A percentile compares a stretch with the other conserved stretches of the same genome.
Evolutionary conservation across 371 early-diverging fungal genomes (phyloP).

Genomic region (Apophysomyces elegans): DNA sequence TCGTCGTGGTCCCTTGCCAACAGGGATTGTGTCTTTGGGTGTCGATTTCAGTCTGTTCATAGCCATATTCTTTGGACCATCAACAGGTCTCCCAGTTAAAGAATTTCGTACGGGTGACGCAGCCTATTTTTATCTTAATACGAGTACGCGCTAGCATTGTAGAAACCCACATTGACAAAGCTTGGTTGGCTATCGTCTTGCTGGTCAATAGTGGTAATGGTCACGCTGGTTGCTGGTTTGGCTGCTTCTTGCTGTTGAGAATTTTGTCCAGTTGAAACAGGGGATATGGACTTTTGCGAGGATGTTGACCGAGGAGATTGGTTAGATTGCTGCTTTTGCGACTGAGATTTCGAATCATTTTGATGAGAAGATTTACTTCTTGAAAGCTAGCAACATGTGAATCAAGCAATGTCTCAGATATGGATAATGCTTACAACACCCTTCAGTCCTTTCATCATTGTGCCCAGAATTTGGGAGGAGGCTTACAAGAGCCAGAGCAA

Average conservation of each 20-base stretch:
- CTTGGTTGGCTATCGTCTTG: neutral
- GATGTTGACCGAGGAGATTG: conserved; percentile 13
- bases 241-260: neutral
- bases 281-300: neutral
- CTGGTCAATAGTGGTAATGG: neutral
- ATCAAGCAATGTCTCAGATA: neutral
- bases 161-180: neutral
- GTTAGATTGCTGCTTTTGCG: conserved; percentile 15
- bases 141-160: neutral
- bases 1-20: conserved; percentile 81
- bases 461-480: conserved; percentile 18
- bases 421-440: conserved; percentile 38
- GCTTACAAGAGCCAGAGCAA: conserved; percentile 5
- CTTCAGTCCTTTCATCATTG: conserved; percentile 53
- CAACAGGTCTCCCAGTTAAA: conserved; percentile 24
- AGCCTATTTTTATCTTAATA: neutral
- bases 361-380: conserved; percentile 36
- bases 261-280: neutral
- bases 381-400: conserved; percentile 34
- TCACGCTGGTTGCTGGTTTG: conserved; percentile 4
- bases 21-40: conserved; percentile 80
- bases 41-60: conserved; percentile 74
- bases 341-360: conserved; percentile 26
- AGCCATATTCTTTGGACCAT: conserved; percentile 71
- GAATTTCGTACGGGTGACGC: conserved; percentile 1